Conservation (phyloP, 2,329 filamentous ascomycete species). For the Aureobasidium zeae region DNA sequence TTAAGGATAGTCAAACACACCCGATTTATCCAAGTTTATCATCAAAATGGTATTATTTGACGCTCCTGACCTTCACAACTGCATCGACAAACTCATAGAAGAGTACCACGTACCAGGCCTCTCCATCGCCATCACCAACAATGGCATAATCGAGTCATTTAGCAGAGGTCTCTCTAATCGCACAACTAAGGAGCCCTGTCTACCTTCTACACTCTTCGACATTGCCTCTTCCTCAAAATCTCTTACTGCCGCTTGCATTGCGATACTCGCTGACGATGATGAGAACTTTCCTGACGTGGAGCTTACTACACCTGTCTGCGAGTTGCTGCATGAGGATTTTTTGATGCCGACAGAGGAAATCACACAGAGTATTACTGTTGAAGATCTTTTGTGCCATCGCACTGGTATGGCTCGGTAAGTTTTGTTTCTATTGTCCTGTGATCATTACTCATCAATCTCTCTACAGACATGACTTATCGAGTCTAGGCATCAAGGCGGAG, state of each 20-base stretch:
- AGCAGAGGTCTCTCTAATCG: slow-evolving; percentile 31
- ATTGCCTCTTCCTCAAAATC: slow-evolving; percentile 50
- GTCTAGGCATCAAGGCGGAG: slow-evolving; percentile 26
- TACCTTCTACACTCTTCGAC: slow-evolving; percentile 45
- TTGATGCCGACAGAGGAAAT: slow-evolving; percentile 39
- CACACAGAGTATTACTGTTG: slow-evolving; percentile 43
- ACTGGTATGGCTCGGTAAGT: slow-evolving; percentile 43
- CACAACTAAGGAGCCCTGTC: slow-evolving; percentile 32
- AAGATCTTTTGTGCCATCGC: slow-evolving; percentile 47
- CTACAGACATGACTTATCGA: slow-evolving; percentile 29
- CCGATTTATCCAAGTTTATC: too few relatives aligned
- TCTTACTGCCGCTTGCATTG: slow-evolving; percentile 43
- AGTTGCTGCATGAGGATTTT: slow-evolving; percentile 45
- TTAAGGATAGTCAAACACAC: too few relatives aligned
- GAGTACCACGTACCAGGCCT: not conserved
- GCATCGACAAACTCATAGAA: not conserved
- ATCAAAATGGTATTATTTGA: too few relatives aligned
- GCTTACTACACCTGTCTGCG: too few relatives aligned
- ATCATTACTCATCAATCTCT: too few relatives aligned
- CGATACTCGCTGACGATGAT: slow-evolving; percentile 41
- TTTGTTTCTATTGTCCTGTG: slow-evolving; percentile 17
- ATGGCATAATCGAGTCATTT: slow-evolving; percentile 18
- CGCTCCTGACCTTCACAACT: too few relatives aligned
- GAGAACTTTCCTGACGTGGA: slow-evolving; percentile 31
- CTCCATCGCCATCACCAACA: not conserved